Percentiles rank a stretch among this genome's conserved stretches.
These are phyloP conservation scores for Funneliformis mosseae DNA, from an alignment of 192 early-diverging fungal species.

Conservation along the genomic window DNA sequence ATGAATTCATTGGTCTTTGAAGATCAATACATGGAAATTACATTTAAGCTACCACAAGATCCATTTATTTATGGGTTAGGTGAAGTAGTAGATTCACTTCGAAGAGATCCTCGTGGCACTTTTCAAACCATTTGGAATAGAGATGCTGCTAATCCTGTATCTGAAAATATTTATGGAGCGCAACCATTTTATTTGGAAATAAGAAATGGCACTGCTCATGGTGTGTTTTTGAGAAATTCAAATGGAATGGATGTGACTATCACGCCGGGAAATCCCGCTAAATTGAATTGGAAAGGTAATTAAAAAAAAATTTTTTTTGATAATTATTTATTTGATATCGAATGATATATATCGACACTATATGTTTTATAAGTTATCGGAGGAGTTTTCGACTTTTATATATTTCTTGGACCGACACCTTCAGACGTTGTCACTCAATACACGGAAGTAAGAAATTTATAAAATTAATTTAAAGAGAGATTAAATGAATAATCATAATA, in stretches of 20 bases:
- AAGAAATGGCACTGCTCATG: conserved; percentile 48
- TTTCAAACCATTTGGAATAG: conserved; percentile 21
- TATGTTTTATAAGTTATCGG: conserved; percentile 50
- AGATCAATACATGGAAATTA: conserved; percentile 68
- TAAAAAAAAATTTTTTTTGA: not conserved
- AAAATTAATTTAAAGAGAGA: too few relatives aligned
- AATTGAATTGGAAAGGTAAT: conserved; percentile 35
- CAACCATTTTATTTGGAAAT: conserved; percentile 70
- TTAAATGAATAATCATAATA: not conserved
- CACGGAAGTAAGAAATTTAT: conserved; percentile 49
- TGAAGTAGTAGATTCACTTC: conserved; percentile 57
- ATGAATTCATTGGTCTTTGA: conserved; percentile 53
- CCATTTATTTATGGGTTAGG: conserved; percentile 72
- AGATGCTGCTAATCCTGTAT: conserved; percentile 6
- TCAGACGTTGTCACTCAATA: conserved; percentile 55
- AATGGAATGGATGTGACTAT: conserved; percentile 69
- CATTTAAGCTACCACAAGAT: conserved; percentile 44
- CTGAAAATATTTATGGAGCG: conserved; percentile 56
- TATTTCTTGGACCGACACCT: conserved; percentile 55
- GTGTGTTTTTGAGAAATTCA: conserved; percentile 59
- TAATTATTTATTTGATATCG: conserved; percentile 20
- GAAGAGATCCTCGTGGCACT: conserved; percentile 15
- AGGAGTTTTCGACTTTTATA: conserved; percentile 64
- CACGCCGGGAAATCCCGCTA: conserved; percentile 8
- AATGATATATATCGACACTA: not conserved